Conservation (phyloP, 306 rosid genomes). For the Quercus agrifolia region DNA sequence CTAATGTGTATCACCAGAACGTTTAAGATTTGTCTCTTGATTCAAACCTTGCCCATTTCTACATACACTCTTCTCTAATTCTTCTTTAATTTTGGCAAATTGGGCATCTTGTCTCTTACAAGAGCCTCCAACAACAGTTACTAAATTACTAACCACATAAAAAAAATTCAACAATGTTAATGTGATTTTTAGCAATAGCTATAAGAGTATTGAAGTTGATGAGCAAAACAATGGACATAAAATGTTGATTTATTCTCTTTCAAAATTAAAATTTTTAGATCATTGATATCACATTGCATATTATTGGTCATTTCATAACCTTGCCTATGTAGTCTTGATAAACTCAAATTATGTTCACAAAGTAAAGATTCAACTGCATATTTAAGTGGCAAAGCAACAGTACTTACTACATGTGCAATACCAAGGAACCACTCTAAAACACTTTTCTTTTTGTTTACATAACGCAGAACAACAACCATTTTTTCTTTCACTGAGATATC, state of each 20-base stretch:
- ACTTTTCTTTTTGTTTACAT: background rate
- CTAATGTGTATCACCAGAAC: background rate
- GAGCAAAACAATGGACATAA: conserved; percentile 10
- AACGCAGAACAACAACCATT: background rate
- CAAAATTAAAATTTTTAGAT: background rate
- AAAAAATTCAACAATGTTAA: background rate
- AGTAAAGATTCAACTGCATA: background rate
- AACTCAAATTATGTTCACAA: background rate
- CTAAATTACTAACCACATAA: background rate
- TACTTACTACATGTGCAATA: background rate
- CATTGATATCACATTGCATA: background rate
- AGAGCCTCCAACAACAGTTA: background rate
- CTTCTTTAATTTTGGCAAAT: background rate
- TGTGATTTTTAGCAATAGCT: background rate
- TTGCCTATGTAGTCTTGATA: background rate
- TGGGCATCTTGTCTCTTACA: background rate
- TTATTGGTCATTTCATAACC: background rate
- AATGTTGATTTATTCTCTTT: background rate
- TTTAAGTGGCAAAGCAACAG: background rate
- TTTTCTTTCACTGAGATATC: background rate
- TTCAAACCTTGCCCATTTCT: background rate
- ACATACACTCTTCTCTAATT: background rate
- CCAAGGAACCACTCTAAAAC: background rate
- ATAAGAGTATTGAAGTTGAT: conserved; percentile 6
- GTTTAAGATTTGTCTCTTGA: background rate